phyloP scores from a whole-genome alignment of 768 basidiomycete genomes.

The Phanerochaete sordida region DNA sequence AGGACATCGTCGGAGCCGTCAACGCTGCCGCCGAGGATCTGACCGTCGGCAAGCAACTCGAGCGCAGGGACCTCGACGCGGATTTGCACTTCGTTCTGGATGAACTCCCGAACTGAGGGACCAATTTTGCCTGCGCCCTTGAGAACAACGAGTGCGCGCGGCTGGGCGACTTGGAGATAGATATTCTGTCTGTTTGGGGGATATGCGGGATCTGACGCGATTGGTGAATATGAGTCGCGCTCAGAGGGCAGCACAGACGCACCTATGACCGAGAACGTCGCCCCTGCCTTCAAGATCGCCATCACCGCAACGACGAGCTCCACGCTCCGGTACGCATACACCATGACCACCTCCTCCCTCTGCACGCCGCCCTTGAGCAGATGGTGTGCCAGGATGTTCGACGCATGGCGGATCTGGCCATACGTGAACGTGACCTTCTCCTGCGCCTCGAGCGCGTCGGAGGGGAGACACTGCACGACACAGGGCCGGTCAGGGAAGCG shows the following conservation, averaged over 20 bases:
- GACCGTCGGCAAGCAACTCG: slow-evolving; percentile 62
- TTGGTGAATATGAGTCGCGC: slow-evolving; percentile 22
- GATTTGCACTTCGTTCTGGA: slow-evolving; percentile 73
- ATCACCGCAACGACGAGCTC: slow-evolving; percentile 97
- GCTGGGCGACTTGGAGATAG: slow-evolving; percentile 90
- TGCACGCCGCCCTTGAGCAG: slow-evolving; percentile 82
- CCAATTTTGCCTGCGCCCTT: slow-evolving; percentile 84
- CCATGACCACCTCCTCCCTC: slow-evolving; percentile 95
- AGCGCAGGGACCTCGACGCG: slow-evolving; percentile 90
- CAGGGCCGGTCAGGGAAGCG: slow-evolving; percentile 80
- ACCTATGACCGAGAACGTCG: slow-evolving; percentile 97
- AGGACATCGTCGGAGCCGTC: slow-evolving; percentile 56
- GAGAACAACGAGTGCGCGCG: slow-evolving; percentile 86
- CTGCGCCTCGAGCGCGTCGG: slow-evolving; percentile 37
- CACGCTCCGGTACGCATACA: slow-evolving; percentile 94
- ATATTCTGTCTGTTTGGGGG: slow-evolving; percentile 89
- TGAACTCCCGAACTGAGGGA: slow-evolving; percentile 79
- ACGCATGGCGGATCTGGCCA: slow-evolving; percentile 73
- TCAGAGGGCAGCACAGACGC: neutral
- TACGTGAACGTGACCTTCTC: slow-evolving; percentile 70
- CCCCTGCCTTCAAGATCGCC: slow-evolving; percentile 94
- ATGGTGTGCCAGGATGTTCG: slow-evolving; percentile 88
- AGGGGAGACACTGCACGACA: slow-evolving; percentile 75
- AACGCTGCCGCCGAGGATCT: slow-evolving; percentile 59
- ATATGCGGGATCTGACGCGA: slow-evolving; percentile 83